Evolutionary conservation across 2,329 filamentous ascomycete species (phyloP).

Genomic region (Fusarium siculi): DNA sequence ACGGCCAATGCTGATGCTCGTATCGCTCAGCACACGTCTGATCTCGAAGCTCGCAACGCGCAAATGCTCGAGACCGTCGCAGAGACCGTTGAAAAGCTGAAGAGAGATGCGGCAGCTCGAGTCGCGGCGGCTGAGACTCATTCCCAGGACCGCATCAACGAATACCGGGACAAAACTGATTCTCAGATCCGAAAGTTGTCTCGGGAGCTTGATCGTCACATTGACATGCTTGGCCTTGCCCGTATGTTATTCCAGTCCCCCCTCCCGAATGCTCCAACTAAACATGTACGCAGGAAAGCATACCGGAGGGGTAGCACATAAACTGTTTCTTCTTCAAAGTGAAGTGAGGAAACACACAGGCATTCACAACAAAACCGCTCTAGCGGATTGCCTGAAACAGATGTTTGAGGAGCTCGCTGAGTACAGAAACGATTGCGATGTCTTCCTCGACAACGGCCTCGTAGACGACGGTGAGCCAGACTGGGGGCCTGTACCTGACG

Average conservation of each 20-base stretch:
- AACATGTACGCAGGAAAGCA: not conserved
- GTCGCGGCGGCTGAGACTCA: not conserved
- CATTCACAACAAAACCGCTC: not conserved
- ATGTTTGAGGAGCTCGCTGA: not conserved
- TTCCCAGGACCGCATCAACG: not conserved
- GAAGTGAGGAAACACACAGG: not conserved
- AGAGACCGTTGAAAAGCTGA: not conserved
- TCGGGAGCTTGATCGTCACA: not conserved
- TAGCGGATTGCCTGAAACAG: rapidly evolving
- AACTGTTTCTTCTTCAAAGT: not conserved
- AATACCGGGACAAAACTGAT: not conserved
- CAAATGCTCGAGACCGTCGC: not conserved
- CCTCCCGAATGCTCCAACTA: not conserved
- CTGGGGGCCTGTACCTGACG: not conserved
- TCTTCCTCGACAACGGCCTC: rapidly evolving
- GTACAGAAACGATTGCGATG: not conserved
- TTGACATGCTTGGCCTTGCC: not conserved
- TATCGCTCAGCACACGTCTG: not conserved
- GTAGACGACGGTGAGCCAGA: rapidly evolving
- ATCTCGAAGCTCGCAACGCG: not conserved
- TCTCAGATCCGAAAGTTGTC: not conserved
- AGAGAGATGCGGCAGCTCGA: not conserved
- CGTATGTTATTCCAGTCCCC: not conserved
- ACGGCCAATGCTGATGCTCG: not conserved
- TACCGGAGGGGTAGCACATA: not conserved